Evolutionary conservation across 805 yeast species (phyloP).

Genomic region (Scheffersomyces lignosus): DNA sequence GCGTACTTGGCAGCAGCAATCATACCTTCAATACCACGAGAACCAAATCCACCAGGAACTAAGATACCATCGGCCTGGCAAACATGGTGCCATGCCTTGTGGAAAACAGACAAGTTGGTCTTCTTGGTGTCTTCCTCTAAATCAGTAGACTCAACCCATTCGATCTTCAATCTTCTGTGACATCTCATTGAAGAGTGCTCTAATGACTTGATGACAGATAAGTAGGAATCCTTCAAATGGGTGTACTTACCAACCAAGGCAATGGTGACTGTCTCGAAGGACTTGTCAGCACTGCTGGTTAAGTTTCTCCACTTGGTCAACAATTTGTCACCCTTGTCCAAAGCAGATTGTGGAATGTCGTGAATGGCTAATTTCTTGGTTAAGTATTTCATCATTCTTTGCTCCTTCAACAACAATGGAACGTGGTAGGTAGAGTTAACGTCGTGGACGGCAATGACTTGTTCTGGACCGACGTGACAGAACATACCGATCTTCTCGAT

Average conservation of each 20-base stretch:
- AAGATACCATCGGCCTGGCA: slow-evolving; percentile 95
- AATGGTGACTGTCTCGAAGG: slow-evolving; percentile 85
- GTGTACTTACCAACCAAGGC: slow-evolving; percentile 98
- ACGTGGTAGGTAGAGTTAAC: slow-evolving; percentile 97
- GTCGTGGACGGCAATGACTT: slow-evolving; percentile 95
- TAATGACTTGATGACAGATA: slow-evolving; percentile 90
- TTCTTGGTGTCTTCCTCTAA: slow-evolving; percentile 73
- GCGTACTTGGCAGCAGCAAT: slow-evolving; percentile 96
- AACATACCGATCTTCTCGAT: slow-evolving; percentile 97
- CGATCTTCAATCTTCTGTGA: slow-evolving; percentile 77
- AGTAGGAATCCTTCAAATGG: slow-evolving; percentile 89
- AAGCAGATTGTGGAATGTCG: slow-evolving; percentile 50
- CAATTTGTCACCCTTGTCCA: slow-evolving; percentile 64
- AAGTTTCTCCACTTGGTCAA: slow-evolving; percentile 77
- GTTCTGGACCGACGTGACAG: slow-evolving; percentile 98
- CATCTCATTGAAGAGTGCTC: slow-evolving; percentile 95
- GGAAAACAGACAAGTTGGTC: slow-evolving; percentile 71
- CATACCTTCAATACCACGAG: slow-evolving; percentile 98
- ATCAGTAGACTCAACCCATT: slow-evolving; percentile 95
- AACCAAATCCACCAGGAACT: slow-evolving; percentile 98
- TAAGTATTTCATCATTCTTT: slow-evolving; percentile 75
- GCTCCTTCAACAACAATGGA: slow-evolving; percentile 86
- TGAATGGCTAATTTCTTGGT: slow-evolving; percentile 63
- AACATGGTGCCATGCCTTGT: slow-evolving; percentile 92
- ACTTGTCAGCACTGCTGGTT: slow-evolving; percentile 77